These are phyloP conservation scores for Trichoderma asperelloides DNA, from an alignment of 495 filamentous ascomycete species.

Conservation along the genomic window DNA sequence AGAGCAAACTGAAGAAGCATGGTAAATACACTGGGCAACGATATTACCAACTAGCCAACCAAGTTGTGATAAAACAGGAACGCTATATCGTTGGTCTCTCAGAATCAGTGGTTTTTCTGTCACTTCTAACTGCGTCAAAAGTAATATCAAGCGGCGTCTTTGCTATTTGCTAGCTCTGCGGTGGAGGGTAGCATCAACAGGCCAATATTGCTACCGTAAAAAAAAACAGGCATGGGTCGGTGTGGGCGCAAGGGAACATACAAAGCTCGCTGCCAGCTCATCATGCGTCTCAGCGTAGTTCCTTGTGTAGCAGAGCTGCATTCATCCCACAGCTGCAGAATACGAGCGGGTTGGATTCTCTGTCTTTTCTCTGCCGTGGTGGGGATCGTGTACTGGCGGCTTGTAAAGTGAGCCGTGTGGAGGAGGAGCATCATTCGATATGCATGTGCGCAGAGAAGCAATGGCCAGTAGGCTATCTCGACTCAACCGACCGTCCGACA, in stretches of 20 bases:
- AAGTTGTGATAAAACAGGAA: background rate
- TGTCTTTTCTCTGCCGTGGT: background rate
- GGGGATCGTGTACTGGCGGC: background rate
- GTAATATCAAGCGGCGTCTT: background rate
- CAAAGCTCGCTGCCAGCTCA: background rate
- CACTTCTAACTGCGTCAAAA: background rate
- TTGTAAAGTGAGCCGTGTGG: background rate
- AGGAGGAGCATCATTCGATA: constrained; percentile 1
- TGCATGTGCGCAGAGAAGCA: background rate
- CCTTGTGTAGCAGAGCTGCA: background rate
- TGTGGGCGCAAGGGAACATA: background rate
- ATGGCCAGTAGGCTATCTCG: background rate
- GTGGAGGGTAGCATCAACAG: constrained; percentile 3
- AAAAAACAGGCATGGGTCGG: background rate
- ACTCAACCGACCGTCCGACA: background rate
- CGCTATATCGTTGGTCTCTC: background rate
- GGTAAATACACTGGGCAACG: no score
- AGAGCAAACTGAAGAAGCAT: background rate
- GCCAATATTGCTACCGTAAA: background rate
- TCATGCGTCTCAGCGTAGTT: background rate
- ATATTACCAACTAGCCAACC: no score
- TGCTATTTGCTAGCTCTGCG: background rate
- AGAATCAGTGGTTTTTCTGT: background rate
- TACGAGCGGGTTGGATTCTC: background rate
- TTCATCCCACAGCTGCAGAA: background rate